Evolutionary conservation across 495 filamentous ascomycete species (phyloP).

Genomic region (Xylaria castorea): DNA sequence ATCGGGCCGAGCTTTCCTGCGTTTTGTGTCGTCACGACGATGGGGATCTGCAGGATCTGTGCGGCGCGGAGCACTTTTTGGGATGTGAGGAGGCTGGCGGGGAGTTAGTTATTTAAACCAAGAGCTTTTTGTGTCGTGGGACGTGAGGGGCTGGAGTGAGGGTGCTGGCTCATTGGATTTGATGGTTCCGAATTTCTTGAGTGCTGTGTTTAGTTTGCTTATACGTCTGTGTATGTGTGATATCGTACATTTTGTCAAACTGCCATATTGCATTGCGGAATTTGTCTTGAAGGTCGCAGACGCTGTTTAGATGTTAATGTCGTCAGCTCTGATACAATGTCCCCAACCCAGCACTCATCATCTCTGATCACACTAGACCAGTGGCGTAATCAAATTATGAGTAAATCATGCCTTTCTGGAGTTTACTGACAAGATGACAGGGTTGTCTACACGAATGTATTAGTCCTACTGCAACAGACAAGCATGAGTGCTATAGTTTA

Average conservation of each 20-base stretch:
- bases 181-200: neutral
- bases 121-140: neutral
- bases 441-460: constrained; percentile 58
- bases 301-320: constrained; percentile 53
- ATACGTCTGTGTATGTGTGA: neutral
- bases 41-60: constrained; percentile 72
- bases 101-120: neutral
- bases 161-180: too few species aligned
- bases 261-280: constrained; percentile 84
- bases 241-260: constrained; percentile 75
- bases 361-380: neutral
- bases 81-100: constrained; percentile 56
- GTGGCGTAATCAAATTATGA: neutral
- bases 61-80: constrained; percentile 61
- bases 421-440: constrained; percentile 70
- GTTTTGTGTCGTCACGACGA: constrained; percentile 86
- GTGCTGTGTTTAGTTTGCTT: neutral
- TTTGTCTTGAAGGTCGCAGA: constrained; percentile 96
- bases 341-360: constrained; percentile 5
- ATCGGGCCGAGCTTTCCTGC: constrained; percentile 76
- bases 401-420: neutral
- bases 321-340: neutral
- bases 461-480: constrained; percentile 13
- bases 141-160: too few species aligned
- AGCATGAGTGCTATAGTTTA: neutral